Evolutionary conservation across 805 yeast genomes (phyloP), one percentile per base, ranked within the genome.

Genomic region (Yueomyces sp.): DNA sequence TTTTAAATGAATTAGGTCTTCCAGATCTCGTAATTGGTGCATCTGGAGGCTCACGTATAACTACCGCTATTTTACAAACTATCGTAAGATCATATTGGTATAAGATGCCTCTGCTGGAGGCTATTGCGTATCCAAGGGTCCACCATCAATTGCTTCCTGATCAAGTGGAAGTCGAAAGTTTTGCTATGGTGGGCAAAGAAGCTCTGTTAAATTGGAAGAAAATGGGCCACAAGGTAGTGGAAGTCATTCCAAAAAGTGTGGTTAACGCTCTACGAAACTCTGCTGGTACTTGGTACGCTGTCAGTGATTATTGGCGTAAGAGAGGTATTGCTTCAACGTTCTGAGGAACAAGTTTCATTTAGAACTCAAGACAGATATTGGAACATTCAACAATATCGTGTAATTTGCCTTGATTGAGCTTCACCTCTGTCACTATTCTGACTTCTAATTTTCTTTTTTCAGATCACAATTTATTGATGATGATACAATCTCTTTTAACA

Each of bases 141-240:
- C 97, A 90, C 58, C 96, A 90, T 59, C 98, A 90, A 60, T 70
- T 90, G 27, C 57, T 90, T 28, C 96, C 96, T 0, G 79, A 85
- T 48, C 57, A 53, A 3, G 64, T 77, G 2, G 76, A 68, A 60
- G 70, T 81, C 38, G 97, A 88, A 54, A 57, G 51, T 42, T 37
- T 51, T 1, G 56, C 67, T 11, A 69, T 74, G 39, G 64, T 70
- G 4, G 73, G 74, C 0, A 52, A 54, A 26, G 72, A 67, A 32
- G 62, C 74, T 3, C 44, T 66, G 2, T 46, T 52, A 4, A 62
- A 54, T 0, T 57, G 79, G 48, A 44, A 49, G 30, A 49, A 45
- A 0, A 71, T 65, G 53, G 86, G 85, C 3, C 84, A 80, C 52
- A 56, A 51, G 0, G 61, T 73, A 3, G 59, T 63, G 19, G 59